phyloP scores from a whole-genome alignment of 768 basidiomycete species.

The Russula sp. region DNA sequence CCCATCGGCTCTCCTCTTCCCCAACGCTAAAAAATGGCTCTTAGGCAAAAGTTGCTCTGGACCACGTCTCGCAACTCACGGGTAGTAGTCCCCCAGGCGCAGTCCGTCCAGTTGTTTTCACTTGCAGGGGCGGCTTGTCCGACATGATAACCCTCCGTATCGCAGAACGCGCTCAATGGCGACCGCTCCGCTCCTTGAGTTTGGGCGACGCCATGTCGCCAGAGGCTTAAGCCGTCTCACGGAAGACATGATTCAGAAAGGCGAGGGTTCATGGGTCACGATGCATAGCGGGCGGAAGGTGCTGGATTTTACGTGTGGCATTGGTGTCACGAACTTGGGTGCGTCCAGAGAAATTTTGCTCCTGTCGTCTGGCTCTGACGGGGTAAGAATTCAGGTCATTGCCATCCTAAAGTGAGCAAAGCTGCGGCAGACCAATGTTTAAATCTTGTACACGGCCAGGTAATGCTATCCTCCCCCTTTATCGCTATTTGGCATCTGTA shows the following conservation, averaged over 20 bases:
- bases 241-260: constrained; percentile 17
- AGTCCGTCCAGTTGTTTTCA: not conserved
- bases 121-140: not conserved
- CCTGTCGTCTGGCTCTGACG: not conserved
- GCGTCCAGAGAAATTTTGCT: not conserved
- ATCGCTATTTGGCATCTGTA: not conserved
- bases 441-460: constrained; percentile 74
- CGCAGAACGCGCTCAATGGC: constrained; percentile 14
- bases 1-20: too few relatives aligned
- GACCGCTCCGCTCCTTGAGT: constrained; percentile 12
- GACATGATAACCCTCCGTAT: not conserved
- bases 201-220: constrained; percentile 19
- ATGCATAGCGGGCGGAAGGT: constrained; percentile 16
- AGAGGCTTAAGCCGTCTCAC: constrained; percentile 16
- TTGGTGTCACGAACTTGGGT: constrained; percentile 24
- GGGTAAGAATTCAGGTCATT: constrained; percentile 55
- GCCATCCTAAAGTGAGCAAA: constrained; percentile 78
- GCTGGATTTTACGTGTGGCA: constrained; percentile 25
- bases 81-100: not conserved
- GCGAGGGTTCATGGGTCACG: constrained; percentile 23
- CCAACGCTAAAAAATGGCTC: not conserved
- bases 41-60: not conserved
- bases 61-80: constrained; percentile 1
- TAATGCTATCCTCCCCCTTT: constrained; percentile 29
- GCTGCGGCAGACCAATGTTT: constrained; percentile 88